Percentiles rank a stretch among this genome's conserved stretches.
phyloP scores from a whole-genome alignment of 1,284 basidiomycete species.

The Agroathelia rolfsii region DNA sequence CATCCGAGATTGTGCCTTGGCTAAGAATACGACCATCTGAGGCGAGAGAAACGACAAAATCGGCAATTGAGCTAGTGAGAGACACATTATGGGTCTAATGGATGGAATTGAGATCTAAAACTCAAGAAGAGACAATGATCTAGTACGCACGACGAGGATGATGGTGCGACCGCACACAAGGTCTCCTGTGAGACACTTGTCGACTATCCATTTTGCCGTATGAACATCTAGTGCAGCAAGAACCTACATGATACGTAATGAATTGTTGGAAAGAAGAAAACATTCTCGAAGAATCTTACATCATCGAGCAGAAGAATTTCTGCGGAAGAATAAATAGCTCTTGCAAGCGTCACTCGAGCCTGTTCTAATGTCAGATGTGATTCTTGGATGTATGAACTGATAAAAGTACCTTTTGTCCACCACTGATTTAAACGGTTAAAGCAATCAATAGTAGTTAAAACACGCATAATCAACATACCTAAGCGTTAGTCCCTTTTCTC shows the following conservation, averaged over 20 bases:
- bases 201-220: slow-evolving; percentile 54
- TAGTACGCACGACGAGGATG: slow-evolving; percentile 46
- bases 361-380: too few species aligned
- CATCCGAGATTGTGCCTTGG: slow-evolving; percentile 37
- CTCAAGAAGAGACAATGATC: slow-evolving; percentile 1
- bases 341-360: slow-evolving; percentile 60
- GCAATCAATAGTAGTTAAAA: too few species aligned
- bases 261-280: neutral
- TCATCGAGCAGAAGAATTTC: slow-evolving; percentile 68
- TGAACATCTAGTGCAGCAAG: slow-evolving; percentile 41
- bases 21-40: slow-evolving; percentile 39
- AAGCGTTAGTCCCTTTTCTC: slow-evolving; percentile 55
- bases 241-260: slow-evolving; percentile 18
- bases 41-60: slow-evolving; percentile 50
- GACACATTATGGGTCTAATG: slow-evolving; percentile 62
- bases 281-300: slow-evolving; percentile 22
- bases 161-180: slow-evolving; percentile 53
- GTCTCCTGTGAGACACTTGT: slow-evolving; percentile 52
- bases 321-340: slow-evolving; percentile 56
- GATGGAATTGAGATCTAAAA: slow-evolving; percentile 7
- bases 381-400: too few species aligned
- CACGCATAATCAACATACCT: too few species aligned
- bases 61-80: slow-evolving; percentile 52
- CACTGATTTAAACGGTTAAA: too few species aligned
- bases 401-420: slow-evolving; percentile 63